Conservation (phyloP, 2,329 filamentous ascomycete species). For the Aureobasidium uvarum region DNA sequence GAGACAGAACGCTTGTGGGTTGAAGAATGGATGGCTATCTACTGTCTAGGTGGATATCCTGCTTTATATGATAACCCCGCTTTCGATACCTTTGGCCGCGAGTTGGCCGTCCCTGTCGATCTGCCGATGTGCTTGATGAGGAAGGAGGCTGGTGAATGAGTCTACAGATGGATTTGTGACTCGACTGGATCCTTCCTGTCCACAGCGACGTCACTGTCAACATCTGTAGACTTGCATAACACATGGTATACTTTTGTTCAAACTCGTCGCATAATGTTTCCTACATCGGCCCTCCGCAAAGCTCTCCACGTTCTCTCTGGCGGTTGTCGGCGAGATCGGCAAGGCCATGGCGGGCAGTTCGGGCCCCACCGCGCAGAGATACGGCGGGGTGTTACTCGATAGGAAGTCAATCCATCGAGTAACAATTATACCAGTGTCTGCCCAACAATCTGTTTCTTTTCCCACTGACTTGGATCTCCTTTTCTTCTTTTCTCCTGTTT, state of each 20-base stretch:
- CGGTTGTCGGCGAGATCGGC: conserved; percentile 15
- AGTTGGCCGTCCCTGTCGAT: conserved; percentile 14
- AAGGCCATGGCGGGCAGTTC: conserved; percentile 7
- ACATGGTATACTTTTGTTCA: not conserved
- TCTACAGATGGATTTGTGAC: not conserved
- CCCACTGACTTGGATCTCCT: not conserved
- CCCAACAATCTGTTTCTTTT: not conserved
- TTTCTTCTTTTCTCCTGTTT: not conserved
- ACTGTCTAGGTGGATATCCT: not conserved
- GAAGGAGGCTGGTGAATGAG: not conserved
- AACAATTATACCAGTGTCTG: conserved; percentile 8
- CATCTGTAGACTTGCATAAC: not conserved
- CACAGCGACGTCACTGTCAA: not conserved
- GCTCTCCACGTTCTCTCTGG: not conserved
- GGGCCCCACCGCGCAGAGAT: conserved; percentile 14
- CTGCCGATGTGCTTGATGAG: conserved; percentile 1
- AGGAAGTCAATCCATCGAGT: conserved; percentile 24
- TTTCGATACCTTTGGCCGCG: not conserved
- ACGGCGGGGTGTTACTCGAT: conserved; percentile 27
- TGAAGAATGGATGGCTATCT: not conserved
- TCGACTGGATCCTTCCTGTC: not conserved
- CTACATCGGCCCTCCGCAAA: conserved; percentile 1
- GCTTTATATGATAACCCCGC: not conserved
- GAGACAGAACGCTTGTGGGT: not conserved
- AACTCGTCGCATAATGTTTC: not conserved